phyloP scores from a whole-genome alignment of 352 stramenopile genomes.

The Phytophthora tubulina region DNA sequence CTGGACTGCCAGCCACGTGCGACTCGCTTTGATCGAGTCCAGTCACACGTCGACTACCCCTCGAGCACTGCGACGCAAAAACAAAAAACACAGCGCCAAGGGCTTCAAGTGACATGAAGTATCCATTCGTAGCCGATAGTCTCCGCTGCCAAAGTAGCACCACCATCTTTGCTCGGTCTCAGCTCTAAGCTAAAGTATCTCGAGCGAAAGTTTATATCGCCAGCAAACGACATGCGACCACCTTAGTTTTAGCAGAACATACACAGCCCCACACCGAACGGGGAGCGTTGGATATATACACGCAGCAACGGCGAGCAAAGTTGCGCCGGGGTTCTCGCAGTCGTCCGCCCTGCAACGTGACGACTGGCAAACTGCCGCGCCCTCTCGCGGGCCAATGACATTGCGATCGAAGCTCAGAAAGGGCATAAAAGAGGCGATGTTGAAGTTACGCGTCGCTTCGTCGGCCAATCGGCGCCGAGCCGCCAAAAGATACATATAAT shows the following conservation, averaged over 20 bases:
- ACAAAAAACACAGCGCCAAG: too few relatives aligned
- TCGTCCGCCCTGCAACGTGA: conserved; percentile 1
- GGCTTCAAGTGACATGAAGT: not conserved
- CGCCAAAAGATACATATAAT: conserved; percentile 27
- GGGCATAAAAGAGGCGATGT: conserved; percentile 14
- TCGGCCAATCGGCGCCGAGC: conserved; percentile 3
- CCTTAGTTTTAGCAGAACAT: conserved; percentile 6
- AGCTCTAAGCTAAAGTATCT: not conserved
- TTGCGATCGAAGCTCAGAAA: not conserved
- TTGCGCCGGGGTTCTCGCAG: too few relatives aligned
- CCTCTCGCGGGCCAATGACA: conserved; percentile 3
- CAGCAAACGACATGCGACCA: conserved; percentile 6
- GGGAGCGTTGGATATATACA: not conserved
- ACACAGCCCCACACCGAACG: conserved; percentile 5
- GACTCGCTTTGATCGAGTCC: not conserved
- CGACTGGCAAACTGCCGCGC: not conserved
- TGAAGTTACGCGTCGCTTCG: conserved; percentile 23
- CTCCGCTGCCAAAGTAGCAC: not conserved
- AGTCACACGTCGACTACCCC: not conserved
- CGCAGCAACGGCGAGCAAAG: not conserved
- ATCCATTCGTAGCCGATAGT: not conserved
- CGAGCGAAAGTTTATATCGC: not conserved
- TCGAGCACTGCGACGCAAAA: conserved; percentile 4
- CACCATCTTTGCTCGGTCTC: not conserved
- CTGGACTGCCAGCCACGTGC: conserved; percentile 23